Conservation (phyloP, 345 rosid species). For the Boechera divaricarpa region DNA sequence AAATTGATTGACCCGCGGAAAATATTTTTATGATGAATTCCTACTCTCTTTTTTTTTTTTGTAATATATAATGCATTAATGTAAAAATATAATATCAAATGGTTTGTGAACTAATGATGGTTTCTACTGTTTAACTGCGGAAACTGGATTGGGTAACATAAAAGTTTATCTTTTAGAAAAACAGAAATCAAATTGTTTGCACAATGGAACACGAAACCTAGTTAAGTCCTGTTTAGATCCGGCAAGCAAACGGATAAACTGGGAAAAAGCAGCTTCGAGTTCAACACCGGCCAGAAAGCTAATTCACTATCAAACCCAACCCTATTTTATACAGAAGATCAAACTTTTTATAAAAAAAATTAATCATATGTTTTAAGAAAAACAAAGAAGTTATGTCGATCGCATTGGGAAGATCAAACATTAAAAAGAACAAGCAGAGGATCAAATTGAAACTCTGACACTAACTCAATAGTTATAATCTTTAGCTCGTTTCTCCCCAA, state of each 20-base stretch:
- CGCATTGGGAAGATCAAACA: slow-evolving; percentile 40
- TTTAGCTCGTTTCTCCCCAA: not conserved
- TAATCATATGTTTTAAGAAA: not conserved
- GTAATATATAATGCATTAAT: not conserved
- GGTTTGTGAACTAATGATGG: slow-evolving; percentile 10
- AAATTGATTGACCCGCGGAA: too few species aligned
- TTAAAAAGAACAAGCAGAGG: slow-evolving; percentile 33
- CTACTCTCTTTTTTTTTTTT: not conserved
- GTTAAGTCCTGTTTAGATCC: slow-evolving; percentile 46
- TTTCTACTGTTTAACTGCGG: slow-evolving; percentile 25
- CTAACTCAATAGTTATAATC: slow-evolving; percentile 22
- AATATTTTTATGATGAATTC: not conserved
- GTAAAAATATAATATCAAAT: slow-evolving; percentile 19
- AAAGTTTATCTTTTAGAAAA: slow-evolving; percentile 2
- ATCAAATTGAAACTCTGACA: slow-evolving; percentile 36
- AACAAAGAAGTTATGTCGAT: slow-evolving; percentile 22
- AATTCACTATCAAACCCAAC: slow-evolving; percentile 40
- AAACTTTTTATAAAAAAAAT: not conserved
- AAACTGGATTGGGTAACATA: slow-evolving; percentile 17
- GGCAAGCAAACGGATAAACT: slow-evolving; percentile 55
- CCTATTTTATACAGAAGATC: slow-evolving; percentile 11
- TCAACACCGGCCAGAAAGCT: slow-evolving; percentile 55
- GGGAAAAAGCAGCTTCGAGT: slow-evolving; percentile 58
- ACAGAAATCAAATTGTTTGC: slow-evolving; percentile 49
- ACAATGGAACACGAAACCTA: slow-evolving; percentile 54